Evolutionary conservation across 805 yeast species (phyloP), one percentile per base, ranked within the genome.

Genomic region (Candida sonorensis): DNA sequence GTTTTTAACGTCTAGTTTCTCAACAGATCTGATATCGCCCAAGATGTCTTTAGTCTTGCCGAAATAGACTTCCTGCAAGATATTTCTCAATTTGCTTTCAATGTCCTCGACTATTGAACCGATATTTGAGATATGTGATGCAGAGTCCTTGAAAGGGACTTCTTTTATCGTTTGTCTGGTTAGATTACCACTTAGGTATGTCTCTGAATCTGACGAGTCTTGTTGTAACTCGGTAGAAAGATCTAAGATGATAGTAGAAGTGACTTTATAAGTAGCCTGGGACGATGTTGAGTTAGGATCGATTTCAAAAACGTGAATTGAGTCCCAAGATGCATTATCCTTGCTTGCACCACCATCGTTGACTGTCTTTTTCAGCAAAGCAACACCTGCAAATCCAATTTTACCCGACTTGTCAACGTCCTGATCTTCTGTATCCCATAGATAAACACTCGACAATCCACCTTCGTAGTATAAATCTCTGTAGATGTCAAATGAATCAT

Each of bases 401-500:
- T 53, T 59, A 1, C 85, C 86, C 14, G 56, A 45, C 4, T 55
- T 41, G 28, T 49, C 50, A 6, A 50, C 61, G 16, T 55, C 66
- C 15, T 71, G 79, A 10, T 74, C 85, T 22, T 76, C 78, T 15
- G 75, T 67, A 47, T 88, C 96, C 98, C 98, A 90, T 31, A 92
- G 64, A 53, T 92, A 90, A 12, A 82, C 94, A 35, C 88, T 77
- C 2, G 92, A 79, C 24, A 82, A 66, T 15, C 97, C 98, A 24
- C 97, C 97, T 57, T 88, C 97, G 55, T 87, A 90, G 62, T 90
- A 90, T 46, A 90, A 62, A 53, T 92, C 98, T 44, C 96, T 70
- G 62, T 92, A 90, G 23, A 90, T 72, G 49, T 87, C 97, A 53
- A 90, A 85, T 4, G 95, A 82, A 42, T 85, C 90, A 55, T 90